phyloP scores from a whole-genome alignment of 441 rosid species.

The Brassica balearica region DNA sequence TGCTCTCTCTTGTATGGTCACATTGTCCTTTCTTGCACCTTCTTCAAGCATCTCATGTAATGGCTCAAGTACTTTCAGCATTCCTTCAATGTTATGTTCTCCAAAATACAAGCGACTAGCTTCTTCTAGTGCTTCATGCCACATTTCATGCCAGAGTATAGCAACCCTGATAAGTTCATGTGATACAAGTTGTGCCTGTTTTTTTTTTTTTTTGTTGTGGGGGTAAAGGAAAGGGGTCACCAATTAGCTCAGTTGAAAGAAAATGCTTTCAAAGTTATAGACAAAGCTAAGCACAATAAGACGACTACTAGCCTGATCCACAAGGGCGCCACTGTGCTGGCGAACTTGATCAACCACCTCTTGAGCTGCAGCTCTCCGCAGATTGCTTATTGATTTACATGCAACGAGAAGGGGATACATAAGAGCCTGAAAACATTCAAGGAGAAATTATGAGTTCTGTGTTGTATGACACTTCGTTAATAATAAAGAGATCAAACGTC shows the following conservation, averaged over 20 bases:
- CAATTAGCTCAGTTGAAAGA: constrained; percentile 24
- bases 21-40: constrained; percentile 81
- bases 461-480: constrained; percentile 13
- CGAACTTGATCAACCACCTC: constrained; percentile 99
- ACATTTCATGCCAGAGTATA: constrained; percentile 98
- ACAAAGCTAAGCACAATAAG: constrained; percentile 24
- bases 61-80: constrained; percentile 97
- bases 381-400: constrained; percentile 96
- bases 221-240: constrained; percentile 19
- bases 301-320: constrained; percentile 77
- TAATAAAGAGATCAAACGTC: constrained; percentile 13
- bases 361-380: constrained; percentile 94
- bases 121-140: constrained; percentile 99
- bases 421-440: constrained; percentile 73
- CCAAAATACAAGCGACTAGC: constrained; percentile 99
- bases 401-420: constrained; percentile 99
- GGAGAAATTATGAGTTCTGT: constrained; percentile 16
- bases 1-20: constrained; percentile 90
- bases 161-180: constrained; percentile 95
- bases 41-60: constrained; percentile 93
- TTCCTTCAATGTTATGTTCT: constrained; percentile 98
- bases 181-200: constrained; percentile 97
- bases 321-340: constrained; percentile 94
- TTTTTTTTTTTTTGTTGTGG: constrained; percentile 19
- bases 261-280: constrained; percentile 23